Base-by-base conservation (phyloP, 768 basidiomycete species). In the Trametes sanguinea region DNA sequence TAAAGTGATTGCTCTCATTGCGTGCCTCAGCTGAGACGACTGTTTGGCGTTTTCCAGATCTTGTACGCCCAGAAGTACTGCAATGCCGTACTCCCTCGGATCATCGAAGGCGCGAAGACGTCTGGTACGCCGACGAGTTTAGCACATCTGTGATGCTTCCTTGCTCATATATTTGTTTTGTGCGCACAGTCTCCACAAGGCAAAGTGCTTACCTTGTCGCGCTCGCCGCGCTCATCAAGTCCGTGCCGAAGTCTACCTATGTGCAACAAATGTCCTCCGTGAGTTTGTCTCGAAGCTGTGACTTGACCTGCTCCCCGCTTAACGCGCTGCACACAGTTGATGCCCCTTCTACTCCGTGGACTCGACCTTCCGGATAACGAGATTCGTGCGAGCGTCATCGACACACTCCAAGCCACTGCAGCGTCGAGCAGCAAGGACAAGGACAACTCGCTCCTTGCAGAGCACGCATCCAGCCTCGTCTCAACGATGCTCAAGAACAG, bases 261-360 rank as follows among this genome's bases (percentile, higher is more conserved):
- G 76, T 80, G 6, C 79, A 86, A 27, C 83, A 92, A 65, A 82
- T 98, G 73, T 73, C 87, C 32, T 73, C 75, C 14, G 89, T 89
- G 58, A 33, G 62, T 33, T 6, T 14, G 42, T 14, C 42, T 43
- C 14, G 42, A 43, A 6, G 13, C 2, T 27, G 1, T 22, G 22
- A 37, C 1, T 37, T 11, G 35, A 37, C 37, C 30, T 50, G 35
- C 43, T 7, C 16, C 30, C 47, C 29, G 2, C 13, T 17, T 30
- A 7, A 57, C 17, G 48, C 48, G 48, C 35, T 16, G 33, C 51
- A 35, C 4, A 22, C 29, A 98, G 95, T 83, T 98, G 11, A 83
- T 98, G 66, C 95, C 97, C 0, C 80, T 98, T 13, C 80, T 99
- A 4, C 76, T 99, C 45, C 90, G 90, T 14, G 90, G 93, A 3